Evolutionary conservation across 2,329 filamentous ascomycete species (phyloP).

Genomic region (Metarhizium anisopliae): DNA sequence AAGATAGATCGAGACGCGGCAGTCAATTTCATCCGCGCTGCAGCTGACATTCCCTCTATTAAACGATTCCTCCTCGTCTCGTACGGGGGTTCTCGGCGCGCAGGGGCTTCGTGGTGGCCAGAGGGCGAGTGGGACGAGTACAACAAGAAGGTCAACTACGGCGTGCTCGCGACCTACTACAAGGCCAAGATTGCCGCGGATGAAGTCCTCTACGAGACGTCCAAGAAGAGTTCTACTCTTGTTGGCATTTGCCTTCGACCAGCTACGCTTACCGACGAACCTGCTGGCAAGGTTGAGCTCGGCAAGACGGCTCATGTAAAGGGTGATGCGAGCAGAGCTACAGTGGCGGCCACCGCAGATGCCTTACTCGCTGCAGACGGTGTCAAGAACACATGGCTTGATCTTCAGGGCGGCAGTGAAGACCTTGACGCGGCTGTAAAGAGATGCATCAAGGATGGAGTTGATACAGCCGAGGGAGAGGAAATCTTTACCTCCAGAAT

Average conservation of each 20-base stretch:
- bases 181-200: constrained; percentile 53
- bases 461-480: constrained; percentile 47
- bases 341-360: constrained; percentile 50
- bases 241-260: constrained; percentile 46
- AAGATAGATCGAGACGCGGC: constrained; percentile 56
- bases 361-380: constrained; percentile 41
- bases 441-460: constrained; percentile 37
- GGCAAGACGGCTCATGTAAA: constrained; percentile 31
- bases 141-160: constrained; percentile 29
- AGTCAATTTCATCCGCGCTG: constrained; percentile 51
- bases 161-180: constrained; percentile 43
- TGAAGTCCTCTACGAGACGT: constrained; percentile 42
- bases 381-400: constrained; percentile 42
- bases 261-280: constrained; percentile 37
- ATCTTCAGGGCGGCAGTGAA: constrained; percentile 45
- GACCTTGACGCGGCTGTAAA: constrained; percentile 37
- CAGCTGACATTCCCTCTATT: constrained; percentile 42
- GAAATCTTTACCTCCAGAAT: constrained; percentile 19
- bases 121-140: constrained; percentile 39
- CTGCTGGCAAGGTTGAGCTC: constrained; percentile 37
- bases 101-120: constrained; percentile 46
- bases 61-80: constrained; percentile 58
- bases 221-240: constrained; percentile 31
- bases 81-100: constrained; percentile 45
- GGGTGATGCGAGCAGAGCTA: constrained; percentile 42